Evolutionary conservation across 2,329 filamentous ascomycete genomes (phyloP).

Genomic region (Penicillium aurantiogriseum): DNA sequence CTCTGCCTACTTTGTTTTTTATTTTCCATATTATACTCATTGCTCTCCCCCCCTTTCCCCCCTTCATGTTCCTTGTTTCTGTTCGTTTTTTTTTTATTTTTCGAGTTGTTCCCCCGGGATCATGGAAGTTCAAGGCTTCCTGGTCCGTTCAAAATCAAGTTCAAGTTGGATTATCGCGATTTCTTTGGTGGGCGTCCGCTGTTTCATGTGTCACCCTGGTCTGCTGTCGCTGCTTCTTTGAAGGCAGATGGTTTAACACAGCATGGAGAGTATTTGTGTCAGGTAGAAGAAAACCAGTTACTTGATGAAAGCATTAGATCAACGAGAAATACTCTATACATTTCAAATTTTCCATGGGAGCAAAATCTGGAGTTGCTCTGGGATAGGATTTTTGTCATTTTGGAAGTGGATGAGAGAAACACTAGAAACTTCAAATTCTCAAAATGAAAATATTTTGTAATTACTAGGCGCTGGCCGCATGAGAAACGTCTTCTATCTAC

Average conservation of each 20-base stretch:
- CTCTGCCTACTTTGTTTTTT: conserved; percentile 23
- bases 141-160: conserved; percentile 22
- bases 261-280: conserved; percentile 18
- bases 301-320: conserved; percentile 30
- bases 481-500: conserved; percentile 16
- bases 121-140: conserved; percentile 13
- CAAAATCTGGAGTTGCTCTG: not conserved
- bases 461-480: not conserved
- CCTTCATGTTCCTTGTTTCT: conserved; percentile 11
- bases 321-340: conserved; percentile 17
- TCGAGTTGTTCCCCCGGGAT: conserved; percentile 12
- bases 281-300: conserved; percentile 25
- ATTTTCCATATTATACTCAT: conserved; percentile 21
- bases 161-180: conserved; percentile 24
- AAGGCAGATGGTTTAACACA: conserved; percentile 16
- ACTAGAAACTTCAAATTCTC: not conserved
- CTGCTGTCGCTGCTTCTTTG: conserved; percentile 20
- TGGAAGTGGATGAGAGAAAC: not conserved
- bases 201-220: conserved; percentile 24
- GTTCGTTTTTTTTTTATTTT: conserved; percentile 15
- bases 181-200: conserved; percentile 27
- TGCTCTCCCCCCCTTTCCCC: conserved; percentile 3
- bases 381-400: not conserved
- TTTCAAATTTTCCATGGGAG: not conserved
- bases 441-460: not conserved